phyloP scores from a whole-genome alignment of 257 asterid genomes.

The Verbascum thapsus region DNA sequence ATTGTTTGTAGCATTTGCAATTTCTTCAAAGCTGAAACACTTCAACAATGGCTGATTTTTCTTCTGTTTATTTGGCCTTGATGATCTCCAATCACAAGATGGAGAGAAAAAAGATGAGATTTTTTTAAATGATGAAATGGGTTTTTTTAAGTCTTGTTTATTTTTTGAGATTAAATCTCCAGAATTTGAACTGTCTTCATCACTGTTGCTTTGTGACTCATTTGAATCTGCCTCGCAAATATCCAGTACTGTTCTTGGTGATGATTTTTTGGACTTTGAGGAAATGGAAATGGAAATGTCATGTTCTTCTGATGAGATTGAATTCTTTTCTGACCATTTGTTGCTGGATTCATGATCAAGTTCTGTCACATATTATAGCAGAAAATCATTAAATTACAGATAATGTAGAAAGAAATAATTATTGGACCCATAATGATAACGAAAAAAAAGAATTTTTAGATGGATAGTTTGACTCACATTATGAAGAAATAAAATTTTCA shows the following conservation, averaged over 20 bases:
- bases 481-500: too few species aligned
- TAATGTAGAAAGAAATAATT: background rate
- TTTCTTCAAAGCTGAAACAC: slow-evolving; percentile 62
- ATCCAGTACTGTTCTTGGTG: slow-evolving; percentile 67
- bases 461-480: too few species aligned
- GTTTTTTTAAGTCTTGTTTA: slow-evolving; percentile 38
- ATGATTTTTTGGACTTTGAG: slow-evolving; percentile 40
- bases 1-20: slow-evolving; percentile 64
- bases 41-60: slow-evolving; percentile 41
- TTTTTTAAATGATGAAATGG: slow-evolving; percentile 49
- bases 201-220: slow-evolving; percentile 45
- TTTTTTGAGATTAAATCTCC: slow-evolving; percentile 37
- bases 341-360: slow-evolving; percentile 36
- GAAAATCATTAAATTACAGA: background rate
- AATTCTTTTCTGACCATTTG: slow-evolving; percentile 53
- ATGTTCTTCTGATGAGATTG: slow-evolving; percentile 56
- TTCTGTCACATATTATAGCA: slow-evolving; percentile 38
- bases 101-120: slow-evolving; percentile 49
- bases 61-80: slow-evolving; percentile 42
- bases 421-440: background rate
- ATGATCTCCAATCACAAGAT: slow-evolving; percentile 33
- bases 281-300: slow-evolving; percentile 17
- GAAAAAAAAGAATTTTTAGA: background rate
- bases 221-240: slow-evolving; percentile 49
- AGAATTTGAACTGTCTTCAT: slow-evolving; percentile 50